phyloP scores from a whole-genome alignment of 805 yeast species.

The Yarrowia hollandica region DNA sequence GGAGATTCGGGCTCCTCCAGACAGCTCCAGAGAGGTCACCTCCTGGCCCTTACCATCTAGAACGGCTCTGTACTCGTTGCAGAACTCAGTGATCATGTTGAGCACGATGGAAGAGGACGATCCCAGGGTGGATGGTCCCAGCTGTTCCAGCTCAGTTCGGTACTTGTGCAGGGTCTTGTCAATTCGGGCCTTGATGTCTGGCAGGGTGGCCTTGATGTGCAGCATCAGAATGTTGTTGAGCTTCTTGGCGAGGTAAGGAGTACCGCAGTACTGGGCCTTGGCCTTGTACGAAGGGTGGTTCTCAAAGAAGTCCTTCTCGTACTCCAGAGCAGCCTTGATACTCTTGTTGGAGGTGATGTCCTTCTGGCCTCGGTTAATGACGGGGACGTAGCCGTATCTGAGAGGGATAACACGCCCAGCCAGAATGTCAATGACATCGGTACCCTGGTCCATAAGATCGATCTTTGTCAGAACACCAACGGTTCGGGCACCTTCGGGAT shows the following conservation, averaged over 20 bases:
- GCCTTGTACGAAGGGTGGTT: constrained; percentile 87
- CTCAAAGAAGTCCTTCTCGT: constrained; percentile 81
- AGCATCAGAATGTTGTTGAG: constrained; percentile 82
- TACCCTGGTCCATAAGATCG: constrained; percentile 97
- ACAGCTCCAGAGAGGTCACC: constrained; percentile 80
- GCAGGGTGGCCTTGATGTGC: constrained; percentile 84
- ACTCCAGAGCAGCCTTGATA: constrained; percentile 79
- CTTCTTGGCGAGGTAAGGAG: constrained; percentile 94
- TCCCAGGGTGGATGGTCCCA: constrained; percentile 69
- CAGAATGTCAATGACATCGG: constrained; percentile 92
- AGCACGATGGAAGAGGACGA: constrained; percentile 81
- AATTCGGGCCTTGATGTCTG: constrained; percentile 89
- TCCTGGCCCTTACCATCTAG: constrained; percentile 92
- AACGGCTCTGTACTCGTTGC: constrained; percentile 87
- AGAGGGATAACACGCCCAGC: constrained; percentile 95
- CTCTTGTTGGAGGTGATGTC: constrained; percentile 89
- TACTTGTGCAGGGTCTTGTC: constrained; percentile 83
- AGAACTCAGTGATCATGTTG: constrained; percentile 86
- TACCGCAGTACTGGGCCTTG: constrained; percentile 95
- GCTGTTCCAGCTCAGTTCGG: constrained; percentile 68
- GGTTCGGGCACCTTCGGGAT: constrained; percentile 93
- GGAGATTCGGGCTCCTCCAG: constrained; percentile 97
- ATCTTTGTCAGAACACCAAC: constrained; percentile 96
- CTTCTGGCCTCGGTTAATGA: constrained; percentile 94
- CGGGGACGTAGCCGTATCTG: constrained; percentile 95